These are phyloP conservation scores for Annulohypoxylon bovei DNA, from an alignment of 495 filamentous ascomycete genomes.

Conservation along the genomic window DNA sequence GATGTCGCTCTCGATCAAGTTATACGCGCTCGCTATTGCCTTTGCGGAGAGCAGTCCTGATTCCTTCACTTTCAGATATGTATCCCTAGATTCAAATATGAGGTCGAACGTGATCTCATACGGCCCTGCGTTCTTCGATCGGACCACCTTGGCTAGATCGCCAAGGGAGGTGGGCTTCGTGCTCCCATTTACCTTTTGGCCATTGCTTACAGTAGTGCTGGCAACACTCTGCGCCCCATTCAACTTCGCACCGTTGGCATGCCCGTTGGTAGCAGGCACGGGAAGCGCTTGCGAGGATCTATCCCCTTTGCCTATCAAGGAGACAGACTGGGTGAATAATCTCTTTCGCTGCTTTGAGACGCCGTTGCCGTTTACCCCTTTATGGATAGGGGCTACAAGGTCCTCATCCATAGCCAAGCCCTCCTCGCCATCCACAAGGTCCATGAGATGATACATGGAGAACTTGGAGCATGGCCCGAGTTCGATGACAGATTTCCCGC, in stretches of 20 bases:
- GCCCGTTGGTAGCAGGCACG: background rate
- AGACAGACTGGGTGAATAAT: conserved; percentile 28
- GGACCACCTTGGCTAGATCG: conserved; percentile 56
- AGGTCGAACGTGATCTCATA: conserved; percentile 63
- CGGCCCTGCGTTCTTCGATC: conserved; percentile 63
- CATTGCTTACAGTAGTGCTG: background rate
- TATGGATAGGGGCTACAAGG: background rate
- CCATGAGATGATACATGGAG: conserved; percentile 60
- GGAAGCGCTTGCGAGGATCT: background rate
- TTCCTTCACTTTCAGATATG: conserved; percentile 50
- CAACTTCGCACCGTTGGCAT: background rate
- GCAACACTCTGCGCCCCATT: background rate
- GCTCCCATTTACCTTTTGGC: conserved; percentile 7
- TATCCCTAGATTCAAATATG: conserved; percentile 52
- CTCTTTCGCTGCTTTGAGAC: conserved; percentile 8
- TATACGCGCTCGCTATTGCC: conserved; percentile 47
- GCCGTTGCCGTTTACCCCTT: conserved; percentile 21
- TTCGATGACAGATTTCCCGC: conserved; percentile 50
- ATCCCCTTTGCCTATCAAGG: conserved; percentile 19
- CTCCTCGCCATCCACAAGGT: conserved; percentile 48
- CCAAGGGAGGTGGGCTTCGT: conserved; percentile 22
- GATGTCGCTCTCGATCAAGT: conserved; percentile 48
- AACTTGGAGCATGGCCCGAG: conserved; percentile 54
- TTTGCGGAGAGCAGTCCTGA: conserved; percentile 46
- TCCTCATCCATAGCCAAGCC: conserved; percentile 18